Evolutionary conservation across 345 rosid genomes (phyloP).

Genomic region (Pugionium cornutum): DNA sequence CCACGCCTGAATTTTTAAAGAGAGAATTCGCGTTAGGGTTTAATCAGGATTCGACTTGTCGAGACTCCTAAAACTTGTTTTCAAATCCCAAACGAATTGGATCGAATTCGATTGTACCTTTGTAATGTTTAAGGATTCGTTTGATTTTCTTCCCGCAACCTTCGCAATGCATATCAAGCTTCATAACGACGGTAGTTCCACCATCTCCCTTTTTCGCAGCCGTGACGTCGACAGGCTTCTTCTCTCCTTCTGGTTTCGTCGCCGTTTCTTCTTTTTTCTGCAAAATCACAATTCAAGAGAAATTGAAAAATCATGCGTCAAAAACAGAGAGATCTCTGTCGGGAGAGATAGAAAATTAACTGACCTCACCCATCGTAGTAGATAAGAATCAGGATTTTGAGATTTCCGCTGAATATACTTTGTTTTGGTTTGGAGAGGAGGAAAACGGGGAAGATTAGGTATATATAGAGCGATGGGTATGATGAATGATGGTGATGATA

Average conservation of each 20-base stretch:
- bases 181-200: constrained; percentile 51
- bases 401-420: not conserved
- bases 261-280: constrained; percentile 41
- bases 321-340: not conserved
- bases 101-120: constrained; percentile 48
- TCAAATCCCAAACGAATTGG: not conserved
- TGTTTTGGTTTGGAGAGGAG: constrained; percentile 43
- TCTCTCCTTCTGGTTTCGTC: not conserved
- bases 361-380: constrained; percentile 55
- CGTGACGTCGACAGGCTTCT: not conserved
- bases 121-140: constrained; percentile 44
- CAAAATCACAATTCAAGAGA: not conserved
- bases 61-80: not conserved
- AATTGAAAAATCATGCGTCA: not conserved
- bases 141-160: constrained; percentile 27
- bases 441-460: constrained; percentile 31
- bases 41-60: not conserved
- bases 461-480: constrained; percentile 36
- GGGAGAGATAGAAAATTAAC: constrained; percentile 23
- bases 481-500: not conserved
- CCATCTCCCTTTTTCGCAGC: constrained; percentile 47
- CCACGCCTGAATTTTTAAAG: constrained; percentile 55
- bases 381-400: constrained; percentile 4
- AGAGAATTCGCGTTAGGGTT: constrained; percentile 20
- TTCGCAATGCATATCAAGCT: constrained; percentile 10